Evolutionary conservation across 116 monocot species (phyloP).

Genomic region (Papilionanthe hybrid): DNA sequence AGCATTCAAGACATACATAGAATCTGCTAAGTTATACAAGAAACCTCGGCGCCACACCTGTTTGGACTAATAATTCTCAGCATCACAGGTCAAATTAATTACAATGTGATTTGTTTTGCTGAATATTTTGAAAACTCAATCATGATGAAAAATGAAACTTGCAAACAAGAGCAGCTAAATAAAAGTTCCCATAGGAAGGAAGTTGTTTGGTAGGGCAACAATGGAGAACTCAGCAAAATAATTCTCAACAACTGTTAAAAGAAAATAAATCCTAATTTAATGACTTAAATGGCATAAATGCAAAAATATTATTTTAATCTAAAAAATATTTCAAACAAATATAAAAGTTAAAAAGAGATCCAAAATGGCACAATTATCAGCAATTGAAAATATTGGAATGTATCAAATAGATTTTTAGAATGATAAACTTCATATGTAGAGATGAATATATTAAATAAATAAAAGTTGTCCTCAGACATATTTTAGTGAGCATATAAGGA

Average conservation of each 20-base stretch:
- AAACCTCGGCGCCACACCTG: constrained; percentile 28
- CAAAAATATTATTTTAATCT: too few relatives aligned
- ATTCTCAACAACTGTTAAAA: background rate
- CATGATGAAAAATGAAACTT: background rate
- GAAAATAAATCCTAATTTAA: background rate
- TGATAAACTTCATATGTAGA: too few relatives aligned
- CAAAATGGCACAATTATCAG: too few relatives aligned
- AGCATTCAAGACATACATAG: constrained; percentile 38
- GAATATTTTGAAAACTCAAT: background rate
- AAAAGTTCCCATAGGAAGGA: background rate
- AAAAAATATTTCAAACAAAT: too few relatives aligned
- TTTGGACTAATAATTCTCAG: background rate
- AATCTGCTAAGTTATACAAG: constrained; percentile 48
- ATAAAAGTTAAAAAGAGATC: too few relatives aligned
- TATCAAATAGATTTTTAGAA: too few relatives aligned
- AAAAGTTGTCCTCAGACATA: too few relatives aligned
- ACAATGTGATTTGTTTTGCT: background rate
- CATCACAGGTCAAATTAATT: background rate
- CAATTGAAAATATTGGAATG: too few relatives aligned
- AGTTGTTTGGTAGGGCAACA: background rate
- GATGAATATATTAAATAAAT: too few relatives aligned
- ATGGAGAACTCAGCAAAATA: background rate
- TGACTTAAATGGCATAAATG: background rate
- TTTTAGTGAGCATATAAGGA: too few relatives aligned
- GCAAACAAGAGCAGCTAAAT: background rate